phyloP scores from a whole-genome alignment of 495 filamentous ascomycete genomes.

The Talaromyces thailandensis region DNA sequence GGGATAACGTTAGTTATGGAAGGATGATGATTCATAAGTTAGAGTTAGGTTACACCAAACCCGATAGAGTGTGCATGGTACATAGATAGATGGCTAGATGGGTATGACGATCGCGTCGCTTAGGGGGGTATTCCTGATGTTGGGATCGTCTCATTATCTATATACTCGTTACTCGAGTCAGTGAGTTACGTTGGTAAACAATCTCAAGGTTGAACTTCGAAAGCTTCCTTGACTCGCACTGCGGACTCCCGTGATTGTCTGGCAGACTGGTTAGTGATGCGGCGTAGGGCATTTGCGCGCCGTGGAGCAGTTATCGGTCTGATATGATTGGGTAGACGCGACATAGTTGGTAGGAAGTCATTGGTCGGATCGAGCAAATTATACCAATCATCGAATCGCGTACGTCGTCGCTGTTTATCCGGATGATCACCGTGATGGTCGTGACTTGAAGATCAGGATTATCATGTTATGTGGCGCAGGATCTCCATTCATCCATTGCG shows the following conservation, averaged over 20 bases:
- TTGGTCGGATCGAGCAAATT: neutral
- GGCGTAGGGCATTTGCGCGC: neutral
- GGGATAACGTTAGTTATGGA: neutral
- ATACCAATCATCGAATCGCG: neutral
- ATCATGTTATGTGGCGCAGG: neutral
- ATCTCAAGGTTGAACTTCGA: too few relatives aligned
- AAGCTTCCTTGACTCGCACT: too few relatives aligned
- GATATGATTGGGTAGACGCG: neutral
- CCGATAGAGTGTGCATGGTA: neutral
- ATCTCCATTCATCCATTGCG: neutral
- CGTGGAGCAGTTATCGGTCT: neutral
- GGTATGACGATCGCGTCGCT: neutral
- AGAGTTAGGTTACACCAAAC: neutral
- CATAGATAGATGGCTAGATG: neutral
- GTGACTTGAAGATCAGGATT: neutral
- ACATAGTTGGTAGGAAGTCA: neutral
- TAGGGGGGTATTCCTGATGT: neutral
- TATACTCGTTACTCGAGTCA: neutral
- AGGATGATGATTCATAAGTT: neutral
- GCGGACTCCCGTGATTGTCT: neutral
- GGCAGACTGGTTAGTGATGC: neutral
- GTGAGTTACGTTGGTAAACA: neutral
- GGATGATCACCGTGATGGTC: neutral
- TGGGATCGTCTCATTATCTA: neutral
- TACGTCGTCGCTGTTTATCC: neutral